These are phyloP conservation scores for Verticillium tricorpus DNA, from an alignment of 2,329 filamentous ascomycete species.

Conservation along the genomic window DNA sequence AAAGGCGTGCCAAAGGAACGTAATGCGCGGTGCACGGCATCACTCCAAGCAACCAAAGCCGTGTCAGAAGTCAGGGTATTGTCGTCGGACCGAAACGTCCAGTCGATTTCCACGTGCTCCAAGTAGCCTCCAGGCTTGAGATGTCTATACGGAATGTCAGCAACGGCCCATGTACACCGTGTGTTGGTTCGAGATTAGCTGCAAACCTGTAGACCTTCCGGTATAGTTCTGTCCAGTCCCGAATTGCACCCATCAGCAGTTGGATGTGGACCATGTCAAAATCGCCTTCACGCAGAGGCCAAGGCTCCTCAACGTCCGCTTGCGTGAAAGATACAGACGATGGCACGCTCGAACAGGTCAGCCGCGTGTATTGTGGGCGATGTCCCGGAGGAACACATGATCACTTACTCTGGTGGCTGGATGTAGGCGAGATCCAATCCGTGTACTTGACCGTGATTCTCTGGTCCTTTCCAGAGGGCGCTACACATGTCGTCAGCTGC, in stretches of 20 bases:
- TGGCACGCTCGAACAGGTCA: constrained; percentile 55
- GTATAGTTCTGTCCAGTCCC: constrained; percentile 72
- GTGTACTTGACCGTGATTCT: constrained; percentile 23
- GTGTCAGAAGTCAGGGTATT: constrained; percentile 54
- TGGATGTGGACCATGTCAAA: constrained; percentile 84
- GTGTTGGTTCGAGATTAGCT: not conserved
- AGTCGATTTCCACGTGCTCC: constrained; percentile 89
- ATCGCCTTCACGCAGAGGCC: constrained; percentile 47
- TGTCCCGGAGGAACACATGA: too few relatives aligned
- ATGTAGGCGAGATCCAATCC: constrained; percentile 35
- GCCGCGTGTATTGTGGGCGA: not conserved
- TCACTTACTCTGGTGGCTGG: constrained; percentile 32
- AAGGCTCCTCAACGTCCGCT: constrained; percentile 74
- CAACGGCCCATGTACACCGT: not conserved
- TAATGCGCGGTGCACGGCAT: constrained; percentile 64
- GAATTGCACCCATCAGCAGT: constrained; percentile 73
- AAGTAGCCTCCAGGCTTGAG: constrained; percentile 74
- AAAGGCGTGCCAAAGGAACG: constrained; percentile 60
- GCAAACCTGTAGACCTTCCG: constrained; percentile 37
- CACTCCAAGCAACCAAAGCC: constrained; percentile 63
- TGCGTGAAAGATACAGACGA: constrained; percentile 64
- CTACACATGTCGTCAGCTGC: not conserved
- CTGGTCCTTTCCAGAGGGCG: constrained; percentile 7
- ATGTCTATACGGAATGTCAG: constrained; percentile 46
- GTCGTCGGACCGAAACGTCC: constrained; percentile 68